phyloP scores from a whole-genome alignment of 1,284 basidiomycete species.

The Phaffia rhodozyma region DNA sequence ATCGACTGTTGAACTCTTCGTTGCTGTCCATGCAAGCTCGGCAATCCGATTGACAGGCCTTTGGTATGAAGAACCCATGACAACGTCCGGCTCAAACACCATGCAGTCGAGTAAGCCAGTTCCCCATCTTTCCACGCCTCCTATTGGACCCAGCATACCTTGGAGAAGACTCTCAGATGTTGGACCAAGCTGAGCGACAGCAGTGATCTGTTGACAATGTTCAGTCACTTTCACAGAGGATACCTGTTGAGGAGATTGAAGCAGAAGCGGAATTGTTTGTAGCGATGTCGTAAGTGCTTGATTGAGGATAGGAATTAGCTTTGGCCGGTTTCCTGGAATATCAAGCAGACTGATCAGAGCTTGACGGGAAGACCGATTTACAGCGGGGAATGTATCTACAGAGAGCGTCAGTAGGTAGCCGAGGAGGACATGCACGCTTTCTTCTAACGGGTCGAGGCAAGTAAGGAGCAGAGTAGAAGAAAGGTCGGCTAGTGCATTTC shows the following conservation, averaged over 20 bases:
- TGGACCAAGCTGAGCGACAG: conserved; percentile 48
- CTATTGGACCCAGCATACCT: conserved; percentile 57
- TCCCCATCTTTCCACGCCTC: conserved; percentile 79
- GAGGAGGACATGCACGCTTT: conserved; percentile 51
- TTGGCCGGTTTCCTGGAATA: conserved; percentile 23
- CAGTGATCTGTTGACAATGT: conserved; percentile 51
- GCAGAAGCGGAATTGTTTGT: conserved; percentile 57
- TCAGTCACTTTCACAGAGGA: conserved; percentile 47
- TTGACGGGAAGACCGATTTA: conserved; percentile 43
- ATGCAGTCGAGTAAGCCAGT: conserved; percentile 65
- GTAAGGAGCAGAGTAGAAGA: conserved; percentile 44
- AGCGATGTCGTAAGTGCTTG: conserved; percentile 46
- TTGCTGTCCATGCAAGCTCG: conserved; percentile 23
- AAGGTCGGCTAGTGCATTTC: conserved; percentile 46
- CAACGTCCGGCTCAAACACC: conserved; percentile 51
- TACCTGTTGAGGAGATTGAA: conserved; percentile 54
- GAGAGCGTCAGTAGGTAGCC: conserved; percentile 56
- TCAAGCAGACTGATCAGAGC: conserved; percentile 48
- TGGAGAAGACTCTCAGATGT: conserved; percentile 20
- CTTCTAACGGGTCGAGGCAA: conserved; percentile 51
- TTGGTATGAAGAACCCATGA: conserved; percentile 23
- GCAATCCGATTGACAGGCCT: conserved; percentile 34
- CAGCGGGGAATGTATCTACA: conserved; percentile 44
- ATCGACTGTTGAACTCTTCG: conserved; percentile 4
- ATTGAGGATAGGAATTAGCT: conserved; percentile 19